Base-by-base conservation (phyloP, 2,329 filamentous ascomycete genomes). In the Pyricularia sp. region DNA sequence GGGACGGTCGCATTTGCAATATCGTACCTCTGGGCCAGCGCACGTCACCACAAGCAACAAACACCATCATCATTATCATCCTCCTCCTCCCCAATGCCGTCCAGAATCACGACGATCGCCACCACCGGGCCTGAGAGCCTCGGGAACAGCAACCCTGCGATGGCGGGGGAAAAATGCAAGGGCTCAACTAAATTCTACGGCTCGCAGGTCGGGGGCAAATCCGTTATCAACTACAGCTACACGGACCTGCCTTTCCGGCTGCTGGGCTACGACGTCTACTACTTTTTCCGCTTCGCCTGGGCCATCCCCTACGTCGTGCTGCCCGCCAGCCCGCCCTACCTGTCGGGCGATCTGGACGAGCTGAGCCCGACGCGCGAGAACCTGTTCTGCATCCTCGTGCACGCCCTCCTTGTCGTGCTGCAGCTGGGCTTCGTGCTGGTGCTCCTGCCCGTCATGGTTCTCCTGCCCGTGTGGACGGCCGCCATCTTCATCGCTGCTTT, bases 151-250 rank as follows among this genome's bases (percentile, higher is more conserved):
- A 58, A 58, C 50, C 2, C 33, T 12, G 33, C 33, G 12, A 12
- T 36, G 2, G 6, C 12, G 33, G 58, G 58, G 23, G n/a, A 11
- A 12, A 17, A 12, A 1, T 12, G 12, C 23, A 7, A 1, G 58
- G 17, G 58, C 9, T 61, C 58, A 3, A 87, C 83, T 59, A 79
- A 83, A 67, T 88, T 86, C 77, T 85, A 86, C 73, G 83, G 82
- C 71, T 88, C 85, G 2, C 86, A 89, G 74, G 79, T 88, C 64
- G 86, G 86, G 69, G 85, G 83, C 70, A 76, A 80, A 68, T 81
- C 81, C n/a, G 82, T 87, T 73, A 86, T 86, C 76, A 86, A 84
- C 77, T 88, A 88, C 76, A 81, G 81, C 72, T 88, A 89, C 75
- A 89, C 87, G 10, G 85, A 87, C 72, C 77, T 81, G 72, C 85